Conservation (phyloP, 116 monocot genomes). For the Phalaenopsis hybrid region DNA sequence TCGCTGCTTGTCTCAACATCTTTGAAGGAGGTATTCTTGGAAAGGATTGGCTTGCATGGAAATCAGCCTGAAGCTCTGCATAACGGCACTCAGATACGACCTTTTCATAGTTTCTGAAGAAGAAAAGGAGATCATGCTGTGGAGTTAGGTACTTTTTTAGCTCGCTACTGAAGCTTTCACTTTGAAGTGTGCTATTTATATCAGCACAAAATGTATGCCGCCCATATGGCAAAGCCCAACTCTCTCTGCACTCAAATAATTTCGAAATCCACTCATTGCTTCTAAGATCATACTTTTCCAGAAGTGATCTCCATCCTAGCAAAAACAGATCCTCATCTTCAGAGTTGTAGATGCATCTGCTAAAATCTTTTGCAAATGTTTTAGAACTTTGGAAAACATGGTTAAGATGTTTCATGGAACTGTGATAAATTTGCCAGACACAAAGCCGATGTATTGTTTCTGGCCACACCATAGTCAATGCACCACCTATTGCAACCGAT, state of each 20-base stretch:
- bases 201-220: constrained; percentile 45
- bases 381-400: constrained; percentile 33
- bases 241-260: constrained; percentile 38
- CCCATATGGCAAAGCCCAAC: constrained; percentile 38
- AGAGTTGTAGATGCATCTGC: constrained; percentile 31
- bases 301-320: constrained; percentile 35
- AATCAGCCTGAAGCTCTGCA: constrained; percentile 52
- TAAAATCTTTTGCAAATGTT: constrained; percentile 40
- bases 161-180: constrained; percentile 22
- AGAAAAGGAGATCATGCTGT: constrained; percentile 26
- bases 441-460: constrained; percentile 38
- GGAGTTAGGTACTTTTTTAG: constrained; percentile 28
- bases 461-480: constrained; percentile 37
- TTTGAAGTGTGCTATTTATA: constrained; percentile 29
- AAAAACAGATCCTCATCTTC: constrained; percentile 51
- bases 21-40: constrained; percentile 29
- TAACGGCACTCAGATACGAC: constrained; percentile 32
- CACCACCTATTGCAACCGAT: constrained; percentile 18
- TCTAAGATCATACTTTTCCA: constrained; percentile 43
- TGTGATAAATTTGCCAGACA: constrained; percentile 40
- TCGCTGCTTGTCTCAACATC: constrained; percentile 49
- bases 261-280: constrained; percentile 44
- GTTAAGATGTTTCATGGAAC: constrained; percentile 27
- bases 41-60: constrained; percentile 32
- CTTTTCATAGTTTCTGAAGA: constrained; percentile 35